A percentile compares a stretch with the other conserved stretches of the same genome.
phyloP scores from a whole-genome alignment of 2,329 filamentous ascomycete genomes.

The Trichoderma arundinaceum region DNA sequence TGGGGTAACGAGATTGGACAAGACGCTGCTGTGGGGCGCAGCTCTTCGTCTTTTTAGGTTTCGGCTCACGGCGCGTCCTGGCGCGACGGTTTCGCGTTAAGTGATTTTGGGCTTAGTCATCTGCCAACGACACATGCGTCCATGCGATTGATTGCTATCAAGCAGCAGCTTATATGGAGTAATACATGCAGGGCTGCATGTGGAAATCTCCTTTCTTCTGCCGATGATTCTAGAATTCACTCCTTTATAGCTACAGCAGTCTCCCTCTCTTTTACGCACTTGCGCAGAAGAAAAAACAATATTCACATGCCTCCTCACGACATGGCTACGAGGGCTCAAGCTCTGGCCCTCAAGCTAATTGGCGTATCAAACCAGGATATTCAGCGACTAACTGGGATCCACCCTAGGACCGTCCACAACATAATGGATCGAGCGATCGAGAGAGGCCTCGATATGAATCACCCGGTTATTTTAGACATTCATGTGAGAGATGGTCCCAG shows the following conservation, averaged over 20 bases:
- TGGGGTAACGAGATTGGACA: constrained; percentile 30
- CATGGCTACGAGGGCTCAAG: constrained; percentile 1
- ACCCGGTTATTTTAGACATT: not conserved
- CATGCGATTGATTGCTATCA: too few species aligned
- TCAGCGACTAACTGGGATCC: not conserved
- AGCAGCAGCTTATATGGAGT: too few species aligned
- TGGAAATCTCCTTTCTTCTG: too few species aligned
- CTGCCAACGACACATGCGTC: not conserved
- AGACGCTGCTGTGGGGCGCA: constrained; percentile 23
- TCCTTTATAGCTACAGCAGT: too few species aligned
- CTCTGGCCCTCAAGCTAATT: constrained; percentile 8
- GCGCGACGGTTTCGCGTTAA: constrained; percentile 44
- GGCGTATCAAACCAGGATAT: constrained; percentile 11
- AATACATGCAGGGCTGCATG: too few species aligned
- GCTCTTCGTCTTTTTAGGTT: constrained; percentile 23
- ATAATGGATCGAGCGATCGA: constrained; percentile 4
- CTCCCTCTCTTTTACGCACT: not conserved
- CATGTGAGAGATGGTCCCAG: not conserved
- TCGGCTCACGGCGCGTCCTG: constrained; percentile 34
- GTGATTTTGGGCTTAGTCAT: constrained; percentile 29
- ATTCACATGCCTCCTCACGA: not conserved
- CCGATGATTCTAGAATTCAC: too few species aligned
- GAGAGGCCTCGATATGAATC: not conserved
- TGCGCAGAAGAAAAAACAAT: not conserved
- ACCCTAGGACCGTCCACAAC: constrained; percentile 3